Evolutionary conservation across 1,284 basidiomycete genomes (phyloP), one percentile per base, ranked within the genome.

Genomic region (Ustilago xerochloae): DNA sequence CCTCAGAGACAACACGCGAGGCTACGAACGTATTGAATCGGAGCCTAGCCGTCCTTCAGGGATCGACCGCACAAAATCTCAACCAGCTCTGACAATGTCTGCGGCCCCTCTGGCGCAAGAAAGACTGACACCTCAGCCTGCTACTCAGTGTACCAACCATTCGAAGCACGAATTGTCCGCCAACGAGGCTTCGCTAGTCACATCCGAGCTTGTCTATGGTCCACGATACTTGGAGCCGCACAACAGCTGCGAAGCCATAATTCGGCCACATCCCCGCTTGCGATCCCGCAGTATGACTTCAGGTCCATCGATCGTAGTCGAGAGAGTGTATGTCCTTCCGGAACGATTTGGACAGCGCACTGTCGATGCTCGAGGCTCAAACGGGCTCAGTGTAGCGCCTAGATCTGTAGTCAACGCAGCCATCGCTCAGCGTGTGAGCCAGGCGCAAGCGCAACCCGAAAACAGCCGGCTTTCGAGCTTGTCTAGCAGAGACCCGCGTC

Each of bases 231-330:
- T 66, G 13, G 69, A 72, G 48, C 60, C 69, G 0, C 20, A 45
- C 28, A 72, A 54, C 26, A 65, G 38, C 5, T 72, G 69, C 60
- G 63, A 72, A 43, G 56, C 53, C 10, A 55, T 66, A 38, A 47
- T 63, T 36, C 28, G 66, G 3, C 69, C 69, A 5, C 38, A 49
- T 15, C 69, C 69, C 6, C 63, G 69, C 8, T 39, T 72, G 13
- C 51, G 69, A 18, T 49, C 63, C 1, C 69, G 56, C 9, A 72
- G 69, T 46, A 1, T 72, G 29, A 45, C 28, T 3, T 28, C 48
- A 0, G 6, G 26, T 6, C 51, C 61, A 3, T 32, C 30, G 0
- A 45, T 50, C 24, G 57, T 53, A 7, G 48, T 60, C 35, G 56
- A 59, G 22, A 41, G 20, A 18, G 47, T 59, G 10, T 61, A 60